Evolutionary conservation across 495 filamentous ascomycete species (phyloP).

Genomic region (Chaetomidium leptoderma): DNA sequence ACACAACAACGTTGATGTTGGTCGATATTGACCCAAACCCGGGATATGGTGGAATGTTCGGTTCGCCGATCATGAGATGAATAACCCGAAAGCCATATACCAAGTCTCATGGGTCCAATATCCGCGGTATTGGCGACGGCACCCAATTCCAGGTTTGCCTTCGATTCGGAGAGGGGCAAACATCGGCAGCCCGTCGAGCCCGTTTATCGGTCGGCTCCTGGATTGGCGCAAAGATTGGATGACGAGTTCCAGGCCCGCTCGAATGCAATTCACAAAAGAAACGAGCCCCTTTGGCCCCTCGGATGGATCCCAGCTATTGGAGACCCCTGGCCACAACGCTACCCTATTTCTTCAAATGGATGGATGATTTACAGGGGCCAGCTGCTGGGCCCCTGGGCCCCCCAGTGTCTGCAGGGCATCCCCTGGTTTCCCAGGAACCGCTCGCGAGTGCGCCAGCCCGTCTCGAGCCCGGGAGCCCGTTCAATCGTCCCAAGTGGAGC

Average conservation of each 20-base stretch:
- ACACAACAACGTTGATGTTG: no score
- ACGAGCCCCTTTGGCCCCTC: conserved; percentile 1
- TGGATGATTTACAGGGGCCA: background rate
- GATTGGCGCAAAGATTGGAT: conserved; percentile 13
- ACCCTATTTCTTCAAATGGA: conserved; percentile 1
- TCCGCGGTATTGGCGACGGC: background rate
- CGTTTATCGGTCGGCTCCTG: background rate
- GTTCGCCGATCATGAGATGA: background rate
- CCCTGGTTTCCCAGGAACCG: conserved; percentile 16
- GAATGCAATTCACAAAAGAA: conserved; percentile 2
- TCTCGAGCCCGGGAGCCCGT: conserved; percentile 5
- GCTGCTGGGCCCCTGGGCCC: background rate
- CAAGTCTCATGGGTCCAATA: conserved; percentile 1
- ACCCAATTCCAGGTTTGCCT: background rate
- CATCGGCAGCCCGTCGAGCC: background rate
- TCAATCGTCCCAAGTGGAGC: conserved; percentile 16
- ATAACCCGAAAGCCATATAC: background rate
- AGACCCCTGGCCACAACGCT: conserved; percentile 1
- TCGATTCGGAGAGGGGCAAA: background rate
- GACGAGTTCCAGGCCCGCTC: conserved; percentile 10
- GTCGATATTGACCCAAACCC: no score
- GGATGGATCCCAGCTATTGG: conserved; percentile 7
- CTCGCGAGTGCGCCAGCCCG: conserved; percentile 1
- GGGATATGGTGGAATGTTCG: background rate
- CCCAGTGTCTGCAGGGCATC: conserved; percentile 9